These are phyloP conservation scores for Elsinoe arachidis DNA, from an alignment of 2,329 filamentous ascomycete genomes.

Conservation along the genomic window DNA sequence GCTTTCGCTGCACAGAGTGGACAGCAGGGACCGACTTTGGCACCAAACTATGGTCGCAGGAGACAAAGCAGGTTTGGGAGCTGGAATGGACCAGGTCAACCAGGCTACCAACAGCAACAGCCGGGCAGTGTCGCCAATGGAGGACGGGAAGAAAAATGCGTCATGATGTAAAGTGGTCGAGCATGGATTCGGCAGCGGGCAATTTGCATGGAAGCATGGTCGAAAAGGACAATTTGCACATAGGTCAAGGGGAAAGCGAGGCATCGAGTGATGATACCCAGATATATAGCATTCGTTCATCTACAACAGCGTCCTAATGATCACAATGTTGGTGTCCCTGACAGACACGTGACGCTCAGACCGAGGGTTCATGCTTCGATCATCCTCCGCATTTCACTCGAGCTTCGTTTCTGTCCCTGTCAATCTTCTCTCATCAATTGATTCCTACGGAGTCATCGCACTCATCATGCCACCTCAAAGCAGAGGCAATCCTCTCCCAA, in stretches of 20 bases:
- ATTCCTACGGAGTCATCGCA: neutral
- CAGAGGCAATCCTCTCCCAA: conserved; percentile 31
- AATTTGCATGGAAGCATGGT: neutral
- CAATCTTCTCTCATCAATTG: neutral
- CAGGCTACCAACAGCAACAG: neutral
- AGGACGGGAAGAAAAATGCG: conserved; percentile 5
- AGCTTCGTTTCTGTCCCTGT: neutral
- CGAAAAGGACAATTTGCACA: neutral
- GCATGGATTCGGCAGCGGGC: neutral
- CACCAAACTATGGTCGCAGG: conserved; percentile 3
- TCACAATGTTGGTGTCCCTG: neutral
- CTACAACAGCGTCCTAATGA: neutral
- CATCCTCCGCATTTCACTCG: neutral
- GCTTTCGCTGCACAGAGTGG: conserved; percentile 9
- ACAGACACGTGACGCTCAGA: neutral
- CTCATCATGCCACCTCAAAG: conserved; percentile 35
- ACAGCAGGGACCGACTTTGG: conserved; percentile 8
- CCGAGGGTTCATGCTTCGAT: neutral
- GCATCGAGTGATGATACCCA: conserved; percentile 8
- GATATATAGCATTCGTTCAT: conserved; percentile 1
- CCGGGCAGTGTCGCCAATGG: neutral
- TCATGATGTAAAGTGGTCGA: neutral
- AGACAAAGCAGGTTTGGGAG: conserved; percentile 7
- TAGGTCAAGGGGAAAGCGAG: neutral
- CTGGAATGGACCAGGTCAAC: conserved; percentile 1